Evolutionary conservation across 1,284 basidiomycete species (phyloP).

Genomic region (Tilletia indica): DNA sequence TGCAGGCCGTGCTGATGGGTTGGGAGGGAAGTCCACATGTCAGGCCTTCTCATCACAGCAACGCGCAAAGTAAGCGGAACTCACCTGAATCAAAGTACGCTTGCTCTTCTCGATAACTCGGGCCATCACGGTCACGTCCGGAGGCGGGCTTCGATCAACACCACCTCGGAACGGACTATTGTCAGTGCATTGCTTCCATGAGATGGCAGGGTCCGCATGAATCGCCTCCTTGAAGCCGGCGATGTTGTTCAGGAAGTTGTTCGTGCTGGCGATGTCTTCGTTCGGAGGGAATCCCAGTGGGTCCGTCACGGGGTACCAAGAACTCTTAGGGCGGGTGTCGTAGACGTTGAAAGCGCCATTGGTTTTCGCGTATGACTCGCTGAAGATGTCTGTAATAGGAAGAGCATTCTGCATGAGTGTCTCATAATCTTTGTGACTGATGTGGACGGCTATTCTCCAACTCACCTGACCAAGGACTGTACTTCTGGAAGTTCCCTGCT

Average conservation of each 20-base stretch:
- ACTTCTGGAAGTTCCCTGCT: constrained; percentile 22
- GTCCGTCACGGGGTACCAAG: constrained; percentile 22
- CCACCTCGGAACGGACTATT: constrained; percentile 29
- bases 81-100: constrained; percentile 33
- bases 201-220: constrained; percentile 32
- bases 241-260: constrained; percentile 37
- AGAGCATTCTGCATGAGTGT: no score
- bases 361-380: neutral
- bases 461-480: constrained; percentile 19
- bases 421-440: no score
- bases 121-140: constrained; percentile 27
- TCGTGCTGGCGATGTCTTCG: constrained; percentile 16
- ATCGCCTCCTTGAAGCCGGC: constrained; percentile 45
- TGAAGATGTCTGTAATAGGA: constrained; percentile 7
- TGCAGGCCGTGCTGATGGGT: constrained; percentile 35
- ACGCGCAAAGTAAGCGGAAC: neutral
- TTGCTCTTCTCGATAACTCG: constrained; percentile 41
- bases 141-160: constrained; percentile 19
- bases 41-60: neutral
- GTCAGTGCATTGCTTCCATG: constrained; percentile 38
- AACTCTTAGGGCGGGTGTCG: constrained; percentile 20
- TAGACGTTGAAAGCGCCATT: constrained; percentile 26
- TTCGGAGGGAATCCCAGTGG: constrained; percentile 31
- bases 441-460: neutral
- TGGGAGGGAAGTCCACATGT: neutral